phyloP scores from a whole-genome alignment of 352 stramenopile genomes.

The Phytophthora pseudosyringae region DNA sequence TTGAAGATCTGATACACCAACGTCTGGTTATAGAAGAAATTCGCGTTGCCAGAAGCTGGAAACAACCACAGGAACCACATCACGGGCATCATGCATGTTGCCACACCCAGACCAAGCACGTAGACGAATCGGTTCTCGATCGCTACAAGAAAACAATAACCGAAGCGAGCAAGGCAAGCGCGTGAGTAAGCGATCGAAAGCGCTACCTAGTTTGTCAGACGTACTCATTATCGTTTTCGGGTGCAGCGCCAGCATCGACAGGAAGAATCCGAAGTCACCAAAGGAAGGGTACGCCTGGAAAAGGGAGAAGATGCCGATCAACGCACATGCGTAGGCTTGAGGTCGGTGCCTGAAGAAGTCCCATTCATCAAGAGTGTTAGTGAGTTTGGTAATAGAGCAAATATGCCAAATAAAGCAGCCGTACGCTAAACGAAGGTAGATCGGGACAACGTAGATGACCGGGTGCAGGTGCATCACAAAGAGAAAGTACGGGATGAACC shows the following conservation, averaged over 20 bases:
- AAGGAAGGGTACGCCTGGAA: constrained; percentile 86
- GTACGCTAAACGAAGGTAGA: constrained; percentile 81
- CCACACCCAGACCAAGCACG: constrained; percentile 66
- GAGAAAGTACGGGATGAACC: constrained; percentile 87
- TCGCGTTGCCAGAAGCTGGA: constrained; percentile 85
- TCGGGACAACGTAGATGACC: constrained; percentile 79
- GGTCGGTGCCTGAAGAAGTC: constrained; percentile 56
- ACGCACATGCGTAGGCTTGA: constrained; percentile 66
- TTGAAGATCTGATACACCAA: constrained; percentile 89
- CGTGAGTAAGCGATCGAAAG: background rate
- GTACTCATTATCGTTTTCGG: constrained; percentile 83
- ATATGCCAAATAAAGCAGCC: constrained; percentile 19
- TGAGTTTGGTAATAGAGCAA: background rate
- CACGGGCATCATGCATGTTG: constrained; percentile 78
- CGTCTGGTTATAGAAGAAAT: constrained; percentile 92
- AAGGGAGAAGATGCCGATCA: constrained; percentile 78
- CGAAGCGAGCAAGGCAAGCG: constrained; percentile 1
- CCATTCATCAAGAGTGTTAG: too few relatives aligned
- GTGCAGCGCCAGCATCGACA: constrained; percentile 69
- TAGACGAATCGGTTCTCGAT: constrained; percentile 85
- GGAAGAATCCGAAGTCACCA: constrained; percentile 83
- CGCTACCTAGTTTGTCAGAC: background rate
- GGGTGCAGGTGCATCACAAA: constrained; percentile 83
- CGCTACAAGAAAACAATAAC: constrained; percentile 38
- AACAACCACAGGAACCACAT: constrained; percentile 92